Evolutionary conservation across 805 yeast genomes (phyloP), one percentile per base, ranked within the genome.

Genomic region (Dipodascus geniculatus): DNA sequence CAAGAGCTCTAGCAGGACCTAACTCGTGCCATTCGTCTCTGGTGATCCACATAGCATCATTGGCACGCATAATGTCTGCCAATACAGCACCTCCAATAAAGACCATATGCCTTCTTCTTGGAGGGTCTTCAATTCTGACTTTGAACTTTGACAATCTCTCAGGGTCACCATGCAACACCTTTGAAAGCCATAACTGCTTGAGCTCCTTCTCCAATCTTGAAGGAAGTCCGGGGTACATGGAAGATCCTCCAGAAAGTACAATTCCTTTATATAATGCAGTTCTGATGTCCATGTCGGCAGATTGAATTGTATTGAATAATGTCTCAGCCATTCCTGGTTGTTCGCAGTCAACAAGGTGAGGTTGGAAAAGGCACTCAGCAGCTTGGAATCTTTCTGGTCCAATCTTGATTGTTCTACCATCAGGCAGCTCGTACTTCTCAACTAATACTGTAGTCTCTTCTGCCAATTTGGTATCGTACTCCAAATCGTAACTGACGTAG

Each of bases 171-270:
- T 84, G 81, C 56, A 93, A 79, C 19, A 93, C 96, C 65, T 82
- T 80, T 1, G 95, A 83, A 60, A 86, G 82, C 98, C 98, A 93
- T 61, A 87, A 81, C 70, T 93, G 99, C 72, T 93, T 93, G 70
- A 93, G 77, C 69, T 93, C 99, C 69, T 87, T 91, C 69, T 93
- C 98, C 61, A 93, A 74, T 64, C 99, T 79, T 11, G 96, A 85
- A 19, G 99, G 99, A 61, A 93, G 78, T 28, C 99, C 99, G 1
- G 99, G 98, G 67, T 93, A 93, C 99, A 93, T 93, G 51, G 96
- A 85, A 1, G 98, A 90, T 55, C 99, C 99, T 67, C 99, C 99
- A 3, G 96, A 87, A 48, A 93, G 77, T 24, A 93, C 98, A 67
- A 93, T 86, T 1, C 96, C 95, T 65, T 85, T 87, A 73, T 80